Evolutionary conservation across 2,329 filamentous ascomycete genomes (phyloP).

Genomic region (Phialophora chinensis): DNA sequence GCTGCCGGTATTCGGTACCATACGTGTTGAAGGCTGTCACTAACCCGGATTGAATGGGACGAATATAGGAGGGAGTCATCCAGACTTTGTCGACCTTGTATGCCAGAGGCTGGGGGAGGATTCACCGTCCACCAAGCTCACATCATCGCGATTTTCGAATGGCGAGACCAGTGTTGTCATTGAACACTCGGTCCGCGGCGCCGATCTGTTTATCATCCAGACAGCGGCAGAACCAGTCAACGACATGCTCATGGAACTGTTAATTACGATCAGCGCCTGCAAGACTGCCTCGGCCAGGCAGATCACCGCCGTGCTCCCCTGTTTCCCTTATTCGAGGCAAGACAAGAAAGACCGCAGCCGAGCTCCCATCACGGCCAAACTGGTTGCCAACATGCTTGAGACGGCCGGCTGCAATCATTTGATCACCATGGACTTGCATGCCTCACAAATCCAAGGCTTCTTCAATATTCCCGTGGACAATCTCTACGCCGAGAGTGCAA

Average conservation of each 20-base stretch:
- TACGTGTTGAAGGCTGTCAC: constrained; percentile 5
- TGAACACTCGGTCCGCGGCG: constrained; percentile 92
- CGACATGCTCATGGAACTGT: constrained; percentile 91
- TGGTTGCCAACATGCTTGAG: constrained; percentile 89
- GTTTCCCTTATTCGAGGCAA: constrained; percentile 91
- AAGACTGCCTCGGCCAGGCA: constrained; percentile 83
- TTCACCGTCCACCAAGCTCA: constrained; percentile 13
- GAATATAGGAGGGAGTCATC: constrained; percentile 15
- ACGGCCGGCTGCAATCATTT: constrained; percentile 94
- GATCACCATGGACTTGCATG: constrained; percentile 91
- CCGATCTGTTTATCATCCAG: constrained; percentile 98
- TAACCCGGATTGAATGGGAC: background rate
- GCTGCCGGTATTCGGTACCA: background rate
- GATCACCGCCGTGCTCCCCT: constrained; percentile 73
- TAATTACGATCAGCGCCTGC: constrained; percentile 96
- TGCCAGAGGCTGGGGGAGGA: constrained; percentile 13
- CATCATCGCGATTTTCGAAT: constrained; percentile 69
- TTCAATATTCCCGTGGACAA: constrained; percentile 97
- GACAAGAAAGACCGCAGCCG: constrained; percentile 92
- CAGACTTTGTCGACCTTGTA: constrained; percentile 15
- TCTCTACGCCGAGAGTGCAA: constrained; percentile 64
- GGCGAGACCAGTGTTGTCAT: constrained; percentile 95
- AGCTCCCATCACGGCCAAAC: constrained; percentile 76
- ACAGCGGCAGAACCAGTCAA: constrained; percentile 90
- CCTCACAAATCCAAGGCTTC: constrained; percentile 95